These are phyloP conservation scores for Saprolegnia diclina DNA, from an alignment of 352 stramenopile genomes.

Conservation along the genomic window DNA sequence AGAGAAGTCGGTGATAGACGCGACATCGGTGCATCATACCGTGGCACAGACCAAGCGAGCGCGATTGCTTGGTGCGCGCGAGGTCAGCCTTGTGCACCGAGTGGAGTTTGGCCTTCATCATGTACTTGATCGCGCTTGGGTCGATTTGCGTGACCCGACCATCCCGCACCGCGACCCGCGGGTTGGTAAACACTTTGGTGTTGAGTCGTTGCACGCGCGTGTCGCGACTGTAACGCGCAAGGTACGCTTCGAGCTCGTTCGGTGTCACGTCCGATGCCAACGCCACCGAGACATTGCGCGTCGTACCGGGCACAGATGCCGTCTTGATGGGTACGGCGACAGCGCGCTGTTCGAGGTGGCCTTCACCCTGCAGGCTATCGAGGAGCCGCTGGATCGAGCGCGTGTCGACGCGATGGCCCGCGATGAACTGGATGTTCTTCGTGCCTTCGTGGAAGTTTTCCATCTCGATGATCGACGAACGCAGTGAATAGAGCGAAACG, in stretches of 20 bases:
- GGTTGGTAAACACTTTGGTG: constrained; percentile 17
- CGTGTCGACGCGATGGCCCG: constrained; percentile 15
- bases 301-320: constrained; percentile 3
- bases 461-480: constrained; percentile 23
- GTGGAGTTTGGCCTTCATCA: constrained; percentile 2
- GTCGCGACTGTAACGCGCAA: constrained; percentile 4
- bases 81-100: neutral
- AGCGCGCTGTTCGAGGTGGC: neutral
- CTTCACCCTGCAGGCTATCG: neutral
- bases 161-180: neutral
- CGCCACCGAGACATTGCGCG: neutral
- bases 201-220: constrained; percentile 18
- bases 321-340: constrained; percentile 14
- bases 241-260: neutral
- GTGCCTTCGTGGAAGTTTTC: constrained; percentile 17
- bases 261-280: neutral
- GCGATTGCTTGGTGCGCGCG: constrained; percentile 5
- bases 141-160: neutral
- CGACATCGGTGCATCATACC: constrained; percentile 18
- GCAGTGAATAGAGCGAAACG: constrained; percentile 20
- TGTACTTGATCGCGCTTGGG: constrained; percentile 9
- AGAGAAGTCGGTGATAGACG: constrained; percentile 5
- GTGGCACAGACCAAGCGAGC: constrained; percentile 12
- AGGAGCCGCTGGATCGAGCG: constrained; percentile 20
- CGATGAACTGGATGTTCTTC: neutral